phyloP scores from a whole-genome alignment of 2,329 filamentous ascomycete genomes.

The Verticillium zaregamsianum region DNA sequence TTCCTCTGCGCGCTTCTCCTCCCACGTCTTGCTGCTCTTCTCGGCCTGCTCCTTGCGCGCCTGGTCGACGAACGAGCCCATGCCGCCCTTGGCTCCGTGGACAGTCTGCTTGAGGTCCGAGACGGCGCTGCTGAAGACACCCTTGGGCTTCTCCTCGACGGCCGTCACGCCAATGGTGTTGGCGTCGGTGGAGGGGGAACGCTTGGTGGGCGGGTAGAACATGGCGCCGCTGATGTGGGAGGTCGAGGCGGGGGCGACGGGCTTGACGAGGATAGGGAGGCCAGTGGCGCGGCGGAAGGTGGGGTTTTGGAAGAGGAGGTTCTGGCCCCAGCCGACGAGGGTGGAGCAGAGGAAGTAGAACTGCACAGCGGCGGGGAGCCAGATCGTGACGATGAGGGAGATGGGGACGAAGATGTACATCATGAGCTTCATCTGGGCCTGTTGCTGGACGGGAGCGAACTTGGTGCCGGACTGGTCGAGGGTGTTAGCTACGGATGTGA shows the following conservation, averaged over 20 bases:
- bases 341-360: slow-evolving; percentile 41
- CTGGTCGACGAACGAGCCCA: slow-evolving; percentile 24
- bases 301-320: slow-evolving; percentile 32
- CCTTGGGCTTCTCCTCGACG: slow-evolving; percentile 15
- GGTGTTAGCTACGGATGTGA: slow-evolving; percentile 12
- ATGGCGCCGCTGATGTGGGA: slow-evolving; percentile 8
- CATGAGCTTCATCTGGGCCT: slow-evolving; percentile 36
- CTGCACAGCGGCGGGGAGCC: slow-evolving; percentile 44
- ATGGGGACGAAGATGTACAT: slow-evolving; percentile 37
- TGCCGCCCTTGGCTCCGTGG: slow-evolving; percentile 22
- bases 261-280: slow-evolving; percentile 29
- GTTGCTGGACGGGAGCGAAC: slow-evolving; percentile 25
- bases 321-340: slow-evolving; percentile 25
- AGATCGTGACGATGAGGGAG: slow-evolving; percentile 40
- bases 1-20: slow-evolving; percentile 28
- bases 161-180: slow-evolving; percentile 2
- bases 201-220: slow-evolving; percentile 28
- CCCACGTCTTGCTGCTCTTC: slow-evolving; percentile 29
- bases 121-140: slow-evolving; percentile 26
- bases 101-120: slow-evolving; percentile 33
- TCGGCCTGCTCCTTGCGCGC: slow-evolving; percentile 29
- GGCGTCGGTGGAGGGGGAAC: background rate
- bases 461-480: slow-evolving; percentile 28
- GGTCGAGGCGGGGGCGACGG: slow-evolving; percentile 11
- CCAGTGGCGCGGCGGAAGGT: slow-evolving; percentile 31